Evolutionary conservation across 345 rosid genomes (phyloP).

Genomic region (Dovyalis caffra): DNA sequence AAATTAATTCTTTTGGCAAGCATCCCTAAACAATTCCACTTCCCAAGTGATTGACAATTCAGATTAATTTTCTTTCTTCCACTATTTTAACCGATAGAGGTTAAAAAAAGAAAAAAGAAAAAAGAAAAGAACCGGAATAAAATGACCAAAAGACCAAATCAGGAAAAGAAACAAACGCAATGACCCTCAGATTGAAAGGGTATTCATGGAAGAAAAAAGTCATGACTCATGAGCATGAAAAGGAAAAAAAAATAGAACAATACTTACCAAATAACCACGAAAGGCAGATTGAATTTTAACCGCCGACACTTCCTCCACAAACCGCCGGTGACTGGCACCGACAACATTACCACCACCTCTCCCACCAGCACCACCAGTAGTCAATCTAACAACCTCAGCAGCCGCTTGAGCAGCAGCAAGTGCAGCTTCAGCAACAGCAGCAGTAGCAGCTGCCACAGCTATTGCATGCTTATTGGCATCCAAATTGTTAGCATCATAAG

Average conservation of each 20-base stretch:
- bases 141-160: background rate
- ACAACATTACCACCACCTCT: background rate
- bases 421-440: constrained; percentile 37
- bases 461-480: constrained; percentile 34
- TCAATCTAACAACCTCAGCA: constrained; percentile 34
- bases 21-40: background rate
- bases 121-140: background rate
- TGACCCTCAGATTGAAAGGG: background rate
- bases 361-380: constrained; percentile 10
- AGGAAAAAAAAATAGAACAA: background rate
- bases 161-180: background rate
- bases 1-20: background rate
- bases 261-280: constrained; percentile 37
- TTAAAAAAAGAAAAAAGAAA: too few relatives aligned
- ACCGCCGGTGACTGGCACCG: constrained; percentile 5
- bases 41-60: background rate
- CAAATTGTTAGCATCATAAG: constrained; percentile 23
- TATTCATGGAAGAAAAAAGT: background rate
- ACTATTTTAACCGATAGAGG: background rate
- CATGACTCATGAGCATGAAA: background rate
- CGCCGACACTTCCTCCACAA: constrained; percentile 14
- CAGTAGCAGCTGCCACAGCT: constrained; percentile 37
- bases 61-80: background rate
- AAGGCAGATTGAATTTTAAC: constrained; percentile 33
- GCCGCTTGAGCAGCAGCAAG: constrained; percentile 37